Evolutionary conservation across 2,329 filamentous ascomycete species (phyloP).

Genomic region (Aschersonia sp.): DNA sequence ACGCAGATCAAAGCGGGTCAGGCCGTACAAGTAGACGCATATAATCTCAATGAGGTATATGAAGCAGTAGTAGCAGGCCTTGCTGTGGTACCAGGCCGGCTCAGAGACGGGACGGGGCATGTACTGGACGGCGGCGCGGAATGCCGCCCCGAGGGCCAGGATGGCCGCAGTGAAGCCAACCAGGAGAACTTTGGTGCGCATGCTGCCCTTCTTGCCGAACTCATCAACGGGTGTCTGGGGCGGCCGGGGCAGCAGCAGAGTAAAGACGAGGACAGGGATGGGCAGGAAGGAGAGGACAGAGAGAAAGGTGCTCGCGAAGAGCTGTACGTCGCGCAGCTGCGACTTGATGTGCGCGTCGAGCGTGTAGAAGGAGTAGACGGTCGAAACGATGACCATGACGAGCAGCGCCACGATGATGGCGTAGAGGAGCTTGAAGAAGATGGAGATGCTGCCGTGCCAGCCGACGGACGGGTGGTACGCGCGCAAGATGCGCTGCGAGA

Average conservation of each 20-base stretch:
- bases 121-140: constrained; percentile 48
- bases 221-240: constrained; percentile 28
- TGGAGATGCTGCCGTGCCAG: constrained; percentile 42
- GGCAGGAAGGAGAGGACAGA: constrained; percentile 43
- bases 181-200: constrained; percentile 51
- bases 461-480: constrained; percentile 57
- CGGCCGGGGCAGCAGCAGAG: constrained; percentile 33
- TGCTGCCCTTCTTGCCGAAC: constrained; percentile 45
- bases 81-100: constrained; percentile 57
- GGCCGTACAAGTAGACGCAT: constrained; percentile 51
- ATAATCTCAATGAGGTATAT: constrained; percentile 62
- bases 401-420: constrained; percentile 43
- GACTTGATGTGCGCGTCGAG: constrained; percentile 31
- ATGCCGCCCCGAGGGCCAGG: constrained; percentile 54
- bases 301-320: constrained; percentile 51
- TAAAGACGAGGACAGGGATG: constrained; percentile 36
- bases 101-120: constrained; percentile 29
- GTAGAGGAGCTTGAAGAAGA: constrained; percentile 43
- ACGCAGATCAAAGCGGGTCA: constrained; percentile 56
- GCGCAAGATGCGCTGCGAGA: constrained; percentile 60
- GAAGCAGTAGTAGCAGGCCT: constrained; percentile 65
- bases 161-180: constrained; percentile 43
- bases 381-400: constrained; percentile 49
- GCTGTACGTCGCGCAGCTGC: constrained; percentile 48
- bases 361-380: constrained; percentile 54